Evolutionary conservation across 2,329 filamentous ascomycete species (phyloP).

Genomic region (Tolypocladium nubicola): DNA sequence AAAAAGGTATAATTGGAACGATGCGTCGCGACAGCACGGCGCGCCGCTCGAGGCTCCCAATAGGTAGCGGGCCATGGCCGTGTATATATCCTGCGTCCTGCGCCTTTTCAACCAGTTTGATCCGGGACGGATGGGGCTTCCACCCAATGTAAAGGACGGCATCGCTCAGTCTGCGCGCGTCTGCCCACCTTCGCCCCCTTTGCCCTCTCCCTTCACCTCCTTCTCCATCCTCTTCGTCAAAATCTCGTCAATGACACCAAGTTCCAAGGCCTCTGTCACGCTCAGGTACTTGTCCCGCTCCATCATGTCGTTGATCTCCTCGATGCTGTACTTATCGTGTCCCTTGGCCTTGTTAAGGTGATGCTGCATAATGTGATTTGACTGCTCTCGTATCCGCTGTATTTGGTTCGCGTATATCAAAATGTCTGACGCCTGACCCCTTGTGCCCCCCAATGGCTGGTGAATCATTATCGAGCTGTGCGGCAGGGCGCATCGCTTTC

Average conservation of each 20-base stretch:
- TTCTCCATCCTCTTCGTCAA: constrained; percentile 49
- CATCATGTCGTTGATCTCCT: constrained; percentile 90
- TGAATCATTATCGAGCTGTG: constrained; percentile 96
- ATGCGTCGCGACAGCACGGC: background rate
- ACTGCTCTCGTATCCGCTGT: constrained; percentile 67
- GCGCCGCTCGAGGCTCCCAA: background rate
- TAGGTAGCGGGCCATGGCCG: background rate
- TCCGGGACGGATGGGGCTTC: background rate
- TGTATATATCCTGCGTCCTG: background rate
- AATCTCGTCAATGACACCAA: constrained; percentile 89
- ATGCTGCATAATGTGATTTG: constrained; percentile 81
- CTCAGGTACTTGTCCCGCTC: constrained; percentile 93
- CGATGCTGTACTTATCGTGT: constrained; percentile 64
- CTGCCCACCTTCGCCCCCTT: constrained; percentile 10
- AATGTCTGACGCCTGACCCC: constrained; percentile 66
- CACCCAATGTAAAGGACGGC: background rate
- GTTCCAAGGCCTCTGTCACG: constrained; percentile 75
- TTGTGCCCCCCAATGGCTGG: constrained; percentile 71
- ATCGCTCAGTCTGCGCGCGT: constrained; percentile 1
- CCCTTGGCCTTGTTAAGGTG: constrained; percentile 74
- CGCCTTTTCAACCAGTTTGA: background rate
- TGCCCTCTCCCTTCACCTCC: constrained; percentile 19
- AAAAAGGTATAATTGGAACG: background rate
- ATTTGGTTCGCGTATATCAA: constrained; percentile 98
- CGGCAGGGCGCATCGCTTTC: constrained; percentile 81